Evolutionary conservation across 179 eudicot genomes (phyloP), one percentile per base, ranked within the genome.

Genomic region (Amaranthus tricolor): DNA sequence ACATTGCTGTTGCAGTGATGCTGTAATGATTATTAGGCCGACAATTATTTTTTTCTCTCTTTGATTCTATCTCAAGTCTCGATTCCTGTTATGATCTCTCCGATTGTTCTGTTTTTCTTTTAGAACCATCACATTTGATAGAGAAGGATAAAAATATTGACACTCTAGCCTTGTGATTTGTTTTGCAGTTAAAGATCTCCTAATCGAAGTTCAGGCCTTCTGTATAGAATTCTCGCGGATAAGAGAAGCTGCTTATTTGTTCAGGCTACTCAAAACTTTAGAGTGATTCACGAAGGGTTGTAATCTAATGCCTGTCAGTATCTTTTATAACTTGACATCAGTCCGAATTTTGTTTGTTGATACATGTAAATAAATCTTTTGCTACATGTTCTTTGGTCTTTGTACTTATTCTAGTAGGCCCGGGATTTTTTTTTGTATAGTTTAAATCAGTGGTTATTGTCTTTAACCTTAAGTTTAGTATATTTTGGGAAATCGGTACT

Each of bases 141-240:
- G 7, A 16, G 24, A 54, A 19, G 40, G 7, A 62, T 47, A 19
- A 47, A 62, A 54, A 24, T 74, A 24, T 66, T 69, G 50, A 75
- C 55, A 60, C 7, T 10, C 15, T 5, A 3, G 10, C 11, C 12
- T 16, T 20, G 49, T 67, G 6, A 48, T 60, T 58, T 44, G 5
- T 43, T 19, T 71, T 85, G 87, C 94, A 93, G 98, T 94, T 77
- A 91, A 94, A 75, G 98, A 94, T 80, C 89, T 94, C 21, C 88
- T 90, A 81, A 92, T 90, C 55, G 98, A 92, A 89, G 96, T 94
- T 50, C 98, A 94, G 81, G 97, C 98, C 9, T 94, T 94, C 82
- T 94, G 98, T 78, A 92, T 94, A 13, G 98, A 94, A 88, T 94
- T 94, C 86, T 94, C 98, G 3, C 85, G 97, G 78, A 94, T 94